phyloP scores from a whole-genome alignment of 83 land plant genomes.

The Thuja plicata region DNA sequence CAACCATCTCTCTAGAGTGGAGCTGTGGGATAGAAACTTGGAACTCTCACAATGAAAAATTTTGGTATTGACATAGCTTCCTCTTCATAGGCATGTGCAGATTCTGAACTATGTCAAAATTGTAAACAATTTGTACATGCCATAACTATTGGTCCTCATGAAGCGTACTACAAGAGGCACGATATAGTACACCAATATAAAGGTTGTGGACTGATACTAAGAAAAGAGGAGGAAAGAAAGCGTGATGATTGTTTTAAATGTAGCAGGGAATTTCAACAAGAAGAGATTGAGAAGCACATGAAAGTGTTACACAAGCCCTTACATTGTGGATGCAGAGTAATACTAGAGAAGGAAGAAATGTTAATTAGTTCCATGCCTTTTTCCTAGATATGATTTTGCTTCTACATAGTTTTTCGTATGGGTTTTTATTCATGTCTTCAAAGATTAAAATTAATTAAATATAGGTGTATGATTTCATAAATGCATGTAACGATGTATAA shows the following conservation, averaged over 20 bases:
- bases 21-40: constrained; percentile 38
- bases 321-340: constrained; percentile 75
- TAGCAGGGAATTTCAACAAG: constrained; percentile 61
- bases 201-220: constrained; percentile 83
- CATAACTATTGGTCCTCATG: constrained; percentile 71
- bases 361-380: constrained; percentile 31
- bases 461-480: background rate
- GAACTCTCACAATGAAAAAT: constrained; percentile 15
- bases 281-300: constrained; percentile 86
- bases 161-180: constrained; percentile 88
- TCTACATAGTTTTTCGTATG: background rate
- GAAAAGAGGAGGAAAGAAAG: constrained; percentile 65
- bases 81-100: constrained; percentile 34
- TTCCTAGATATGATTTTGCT: background rate
- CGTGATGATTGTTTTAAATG: constrained; percentile 89
- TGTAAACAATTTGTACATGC: constrained; percentile 74
- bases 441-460: background rate
- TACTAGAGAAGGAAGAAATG: constrained; percentile 87
- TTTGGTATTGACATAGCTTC: constrained; percentile 16
- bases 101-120: constrained; percentile 67
- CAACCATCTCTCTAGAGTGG: constrained; percentile 19
- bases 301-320: constrained; percentile 90
- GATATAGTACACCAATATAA: constrained; percentile 65
- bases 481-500: background rate
- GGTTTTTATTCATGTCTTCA: background rate